phyloP scores from a whole-genome alignment of 2,329 filamentous ascomycete genomes.

The Colletotrichum tamarilloi region DNA sequence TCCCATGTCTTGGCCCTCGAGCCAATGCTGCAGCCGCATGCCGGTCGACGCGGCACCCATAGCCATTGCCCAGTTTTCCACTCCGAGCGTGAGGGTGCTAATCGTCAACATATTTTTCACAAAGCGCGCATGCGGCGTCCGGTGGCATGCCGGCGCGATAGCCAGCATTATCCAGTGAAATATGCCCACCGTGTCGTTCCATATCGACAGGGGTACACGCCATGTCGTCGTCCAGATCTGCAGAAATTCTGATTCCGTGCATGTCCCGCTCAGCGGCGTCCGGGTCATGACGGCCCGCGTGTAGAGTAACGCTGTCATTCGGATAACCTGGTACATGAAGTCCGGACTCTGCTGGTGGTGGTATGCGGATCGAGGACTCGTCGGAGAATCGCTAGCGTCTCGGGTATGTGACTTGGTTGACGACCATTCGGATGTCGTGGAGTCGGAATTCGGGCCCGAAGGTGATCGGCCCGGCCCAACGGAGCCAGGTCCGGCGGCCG shows the following conservation, averaged over 20 bases:
- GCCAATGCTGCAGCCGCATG: conserved; percentile 56
- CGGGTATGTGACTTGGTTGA: background rate
- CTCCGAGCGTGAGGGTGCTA: conserved; percentile 55
- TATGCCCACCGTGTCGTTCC: conserved; percentile 60
- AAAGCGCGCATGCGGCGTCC: conserved; percentile 54
- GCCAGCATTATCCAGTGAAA: conserved; percentile 60
- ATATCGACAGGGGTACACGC: conserved; percentile 57
- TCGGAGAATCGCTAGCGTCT: conserved; percentile 16
- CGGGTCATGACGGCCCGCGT: conserved; percentile 56
- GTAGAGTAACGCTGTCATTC: conserved; percentile 59
- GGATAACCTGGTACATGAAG: conserved; percentile 58
- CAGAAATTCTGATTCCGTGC: conserved; percentile 51
- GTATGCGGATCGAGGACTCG: conserved; percentile 1
- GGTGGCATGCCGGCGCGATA: conserved; percentile 52
- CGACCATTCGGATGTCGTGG: conserved; percentile 22
- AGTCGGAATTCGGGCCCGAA: conserved; percentile 12
- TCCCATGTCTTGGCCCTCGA: conserved; percentile 41
- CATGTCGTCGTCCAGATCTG: conserved; percentile 60
- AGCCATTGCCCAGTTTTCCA: conserved; percentile 61
- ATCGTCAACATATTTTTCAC: conserved; percentile 58
- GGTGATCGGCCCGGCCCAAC: conserved; percentile 12
- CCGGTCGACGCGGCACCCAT: conserved; percentile 49
- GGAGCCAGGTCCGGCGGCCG: conserved; percentile 6
- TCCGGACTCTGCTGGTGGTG: conserved; percentile 45
- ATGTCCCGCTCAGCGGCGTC: conserved; percentile 53